These are phyloP conservation scores for Fusarium torulosum DNA, from an alignment of 2,329 filamentous ascomycete species.

Conservation along the genomic window DNA sequence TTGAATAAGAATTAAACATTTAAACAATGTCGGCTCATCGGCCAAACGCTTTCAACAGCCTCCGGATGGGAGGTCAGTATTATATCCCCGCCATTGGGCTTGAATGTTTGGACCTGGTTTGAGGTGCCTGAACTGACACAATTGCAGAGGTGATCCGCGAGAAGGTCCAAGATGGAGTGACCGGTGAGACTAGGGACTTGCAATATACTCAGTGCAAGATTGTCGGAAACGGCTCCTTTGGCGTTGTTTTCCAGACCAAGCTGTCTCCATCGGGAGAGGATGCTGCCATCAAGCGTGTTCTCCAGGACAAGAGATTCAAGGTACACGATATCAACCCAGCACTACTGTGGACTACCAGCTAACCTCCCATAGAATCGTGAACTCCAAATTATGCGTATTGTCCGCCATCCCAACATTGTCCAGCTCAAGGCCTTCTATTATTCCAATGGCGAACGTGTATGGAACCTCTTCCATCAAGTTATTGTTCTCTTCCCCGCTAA, in stretches of 20 bases:
- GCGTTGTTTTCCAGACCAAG: constrained; percentile 99
- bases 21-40: constrained; percentile 85
- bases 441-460: constrained; percentile 96
- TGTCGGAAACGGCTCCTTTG: constrained; percentile 98
- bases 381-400: constrained; percentile 99
- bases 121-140: constrained; percentile 32
- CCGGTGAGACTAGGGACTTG: constrained; percentile 95
- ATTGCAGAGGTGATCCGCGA: constrained; percentile 91
- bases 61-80: constrained; percentile 96
- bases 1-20: constrained; percentile 45
- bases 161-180: constrained; percentile 98
- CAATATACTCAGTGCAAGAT: constrained; percentile 99
- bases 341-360: constrained; percentile 18
- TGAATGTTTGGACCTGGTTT: constrained; percentile 1
- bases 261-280: constrained; percentile 97
- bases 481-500: constrained; percentile 25
- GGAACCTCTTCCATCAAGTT: constrained; percentile 38
- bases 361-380: constrained; percentile 84
- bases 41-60: constrained; percentile 84
- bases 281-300: constrained; percentile 97
- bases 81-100: constrained; percentile 23
- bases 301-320: constrained; percentile 99
- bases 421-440: constrained; percentile 99
- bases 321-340: constrained; percentile 59
- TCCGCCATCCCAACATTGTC: constrained; percentile 98